Base-by-base conservation (phyloP, 2,329 filamentous ascomycete genomes). In the Pseudocercospora vitis region DNA sequence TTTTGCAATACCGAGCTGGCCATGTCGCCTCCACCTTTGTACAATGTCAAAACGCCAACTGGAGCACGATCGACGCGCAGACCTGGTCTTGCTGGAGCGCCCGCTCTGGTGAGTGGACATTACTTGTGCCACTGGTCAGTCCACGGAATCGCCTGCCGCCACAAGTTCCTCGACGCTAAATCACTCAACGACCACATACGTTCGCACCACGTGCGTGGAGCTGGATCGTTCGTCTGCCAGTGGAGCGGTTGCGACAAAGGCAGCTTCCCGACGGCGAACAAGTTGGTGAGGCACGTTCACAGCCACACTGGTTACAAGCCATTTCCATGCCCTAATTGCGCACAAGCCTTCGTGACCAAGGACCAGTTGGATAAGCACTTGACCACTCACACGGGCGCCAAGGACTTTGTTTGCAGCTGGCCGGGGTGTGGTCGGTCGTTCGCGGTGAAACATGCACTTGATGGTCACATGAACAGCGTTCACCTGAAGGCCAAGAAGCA, bases 321-420 rank as follows among this genome's bases (percentile, higher is more conserved):
- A 4, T 65, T 68, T 46, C 58, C 82, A 5, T 82, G 80, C 52
- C 64, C 73, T 1, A 72, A 75, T 16, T 88, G 85, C 62, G 73
- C 76, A 7, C 73, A 81, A 53, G 73, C 74, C 2, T 83, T 88
- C 63, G 87, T 85, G 0, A 84, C 84, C 2, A 81, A 84, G 61
- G 85, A 88, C 66, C 82, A 86, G 1, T 76, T 88, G 5, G 80
- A 82, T 35, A 85, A 87, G 65, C 86, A 89, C 61, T 76, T 81
- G 65, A 79, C 84, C 14, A 86, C 81, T 2, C 86, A 89, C 63
- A 85, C 83, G 0, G 82, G 83, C 32, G 79, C 82, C 56, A 85
- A 81, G 57, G 84, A 85, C 21, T 85, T 82, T 70, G 71, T 76
- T 33, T 88, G 85, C 65, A 62, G 49, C 24, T 63, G 60, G 60